Conservation (phyloP, 192 early-diverging fungal species). For the Martensiomyces pterosporus region DNA sequence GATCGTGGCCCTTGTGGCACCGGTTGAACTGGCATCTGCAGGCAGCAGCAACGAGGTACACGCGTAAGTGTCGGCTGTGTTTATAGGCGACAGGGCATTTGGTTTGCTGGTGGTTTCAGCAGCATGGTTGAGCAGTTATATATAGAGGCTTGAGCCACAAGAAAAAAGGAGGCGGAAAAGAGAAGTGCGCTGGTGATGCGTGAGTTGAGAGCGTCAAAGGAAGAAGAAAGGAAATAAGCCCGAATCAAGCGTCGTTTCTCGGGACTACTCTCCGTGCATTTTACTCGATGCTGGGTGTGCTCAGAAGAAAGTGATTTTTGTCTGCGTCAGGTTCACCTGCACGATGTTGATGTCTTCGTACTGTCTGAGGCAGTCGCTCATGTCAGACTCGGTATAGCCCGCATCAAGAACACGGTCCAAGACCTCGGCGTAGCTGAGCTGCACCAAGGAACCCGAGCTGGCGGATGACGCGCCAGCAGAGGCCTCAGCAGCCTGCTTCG, state of each 20-base stretch:
- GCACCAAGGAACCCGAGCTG: constrained; percentile 31
- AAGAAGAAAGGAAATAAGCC: neutral
- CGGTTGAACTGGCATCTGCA: neutral
- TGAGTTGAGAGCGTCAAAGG: neutral
- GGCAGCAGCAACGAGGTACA: too few species aligned
- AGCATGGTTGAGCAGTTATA: neutral
- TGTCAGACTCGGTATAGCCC: constrained; percentile 73
- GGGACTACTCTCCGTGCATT: too few species aligned
- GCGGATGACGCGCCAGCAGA: neutral
- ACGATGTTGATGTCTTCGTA: constrained; percentile 77
- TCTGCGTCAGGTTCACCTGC: constrained; percentile 57
- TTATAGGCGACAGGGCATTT: too few species aligned
- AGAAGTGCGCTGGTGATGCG: too few species aligned
- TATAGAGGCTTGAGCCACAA: neutral
- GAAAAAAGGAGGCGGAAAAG: neutral
- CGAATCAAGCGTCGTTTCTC: too few species aligned
- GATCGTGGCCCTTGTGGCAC: constrained; percentile 24
- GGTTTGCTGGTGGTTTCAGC: too few species aligned
- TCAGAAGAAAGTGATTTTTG: constrained; percentile 54
- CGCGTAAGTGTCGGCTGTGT: too few species aligned
- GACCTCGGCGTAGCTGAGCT: constrained; percentile 60
- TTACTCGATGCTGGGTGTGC: too few species aligned
- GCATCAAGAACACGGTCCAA: constrained; percentile 67
- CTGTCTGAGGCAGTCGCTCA: constrained; percentile 65
- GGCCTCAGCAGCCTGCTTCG: constrained; percentile 52